Evolutionary conservation across 140 eudicot species (phyloP), one percentile per base, ranked within the genome.

Genomic region (Bidens hawaiensis): DNA sequence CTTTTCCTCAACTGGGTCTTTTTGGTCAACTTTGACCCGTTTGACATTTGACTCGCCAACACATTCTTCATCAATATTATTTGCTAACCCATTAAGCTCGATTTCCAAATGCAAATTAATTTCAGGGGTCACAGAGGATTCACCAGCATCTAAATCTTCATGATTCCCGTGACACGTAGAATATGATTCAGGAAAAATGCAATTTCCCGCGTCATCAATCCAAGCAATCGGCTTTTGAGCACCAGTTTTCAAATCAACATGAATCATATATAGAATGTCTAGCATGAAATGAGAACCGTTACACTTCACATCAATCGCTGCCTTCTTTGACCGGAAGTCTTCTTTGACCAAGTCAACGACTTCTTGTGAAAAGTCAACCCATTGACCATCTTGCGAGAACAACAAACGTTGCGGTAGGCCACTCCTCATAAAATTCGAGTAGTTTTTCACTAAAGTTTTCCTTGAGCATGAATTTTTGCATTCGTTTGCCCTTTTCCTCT

Each of bases 221-320:
- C 99, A 93, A 16, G 96, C 96, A 59, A 93, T 88, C 12, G 99
- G 96, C 49, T 80, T 78, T 51, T 79, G 81, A 4, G 48, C 12
- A 40, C 94, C 95, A 0, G 96, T 78, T 63, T 74, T 79, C 74
- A 93, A 54, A 67, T 88, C 95, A 24, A 93, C 43, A 56, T 78
- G 81, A 50, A 72, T 68, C 96, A 84, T 93, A 67, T 72, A 72
- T 48, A 88, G 65, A 36, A 93, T 78, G 48, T 93, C 88, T 12
- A 93, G 70, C 41, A 88, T 49, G 68, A 78, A 64, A 50, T 69
- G 69, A 13, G 48, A 49, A 11, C 85, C 80, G 1, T 75, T 73
- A 48, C 76, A 26, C 38, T 78, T 78, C 56, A 88, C 85, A 45
- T 88, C 94, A 25, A 72, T 79, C 23, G 82, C 65, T 11, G 83